phyloP scores from a whole-genome alignment of 2,329 filamentous ascomycete species.

The Lachnellula hyalina region DNA sequence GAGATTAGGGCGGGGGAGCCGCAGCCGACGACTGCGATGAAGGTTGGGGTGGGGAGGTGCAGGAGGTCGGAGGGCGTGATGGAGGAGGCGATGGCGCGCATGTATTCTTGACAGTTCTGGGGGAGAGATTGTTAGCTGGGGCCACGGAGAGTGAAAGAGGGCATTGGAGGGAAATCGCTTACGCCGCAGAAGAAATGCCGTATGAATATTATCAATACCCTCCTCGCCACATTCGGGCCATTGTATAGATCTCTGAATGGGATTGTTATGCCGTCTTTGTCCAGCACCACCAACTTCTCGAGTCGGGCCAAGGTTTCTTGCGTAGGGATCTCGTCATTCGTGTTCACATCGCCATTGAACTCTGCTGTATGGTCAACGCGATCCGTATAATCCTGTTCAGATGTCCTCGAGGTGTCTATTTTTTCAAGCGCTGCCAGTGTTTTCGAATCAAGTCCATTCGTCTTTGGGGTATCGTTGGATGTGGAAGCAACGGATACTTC shows the following conservation, averaged over 20 bases:
- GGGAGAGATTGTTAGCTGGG: neutral
- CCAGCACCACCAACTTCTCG: conserved; percentile 33
- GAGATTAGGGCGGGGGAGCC: conserved; percentile 50
- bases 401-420: conserved; percentile 9
- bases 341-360: conserved; percentile 51
- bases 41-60: conserved; percentile 28
- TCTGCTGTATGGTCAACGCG: conserved; percentile 36
- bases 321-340: conserved; percentile 50
- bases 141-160: neutral
- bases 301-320: conserved; percentile 44
- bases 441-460: neutral
- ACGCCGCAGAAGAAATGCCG: conserved; percentile 36
- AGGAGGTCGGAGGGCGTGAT: conserved; percentile 29
- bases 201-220: conserved; percentile 33
- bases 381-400: neutral
- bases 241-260: conserved; percentile 32
- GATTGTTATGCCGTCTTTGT: conserved; percentile 27
- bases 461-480: neutral
- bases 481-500: neutral
- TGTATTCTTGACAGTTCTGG: conserved; percentile 33
- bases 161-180: conserved; percentile 9
- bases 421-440: conserved; percentile 3
- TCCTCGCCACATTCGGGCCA: conserved; percentile 28
- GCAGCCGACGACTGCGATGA: conserved; percentile 50
- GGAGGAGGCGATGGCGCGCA: conserved; percentile 26